Base-by-base conservation (phyloP, 208 protist species). In the Trypanosoma lewisi region DNA sequence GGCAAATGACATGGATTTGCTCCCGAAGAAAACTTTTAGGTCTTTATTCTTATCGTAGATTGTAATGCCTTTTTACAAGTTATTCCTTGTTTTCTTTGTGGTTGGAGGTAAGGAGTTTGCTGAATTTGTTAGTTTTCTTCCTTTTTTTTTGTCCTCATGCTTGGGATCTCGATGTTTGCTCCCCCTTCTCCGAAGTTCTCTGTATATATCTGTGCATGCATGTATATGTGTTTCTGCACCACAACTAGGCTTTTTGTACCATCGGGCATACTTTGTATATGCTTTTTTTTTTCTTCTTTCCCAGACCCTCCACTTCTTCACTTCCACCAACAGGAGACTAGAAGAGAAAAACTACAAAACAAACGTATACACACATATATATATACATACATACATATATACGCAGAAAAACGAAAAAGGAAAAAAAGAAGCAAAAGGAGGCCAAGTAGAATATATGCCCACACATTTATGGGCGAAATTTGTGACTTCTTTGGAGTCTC, bases 381-480 rank as follows among this genome's bases (percentile, higher is more conserved):
- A 41, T 41, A 41, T 41, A 41, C 14, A 41, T 16, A 41, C 14
- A 41, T 41, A 41, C 14, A 41, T 41, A 41, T 16, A 7, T 14
- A 61, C 9, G 16, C 17, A 61, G n/a, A 57, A 2, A 16, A 39
- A 57, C 4, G 1, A 30, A 19, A 25, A 59, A 57, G 41, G 42
- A 8, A 36, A 34, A 39, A 8, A 51, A 36, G 8, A 23, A 60
- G 41, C 11, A 33, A 31, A 48, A 62, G 41, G 23, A 27, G n/a
- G 9, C 11, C 31, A 23, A 0, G 23, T 28, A 67, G n/a, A 30
- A 11, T 27, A 56, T 23, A 53, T 65, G 58, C 33, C 51, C 23
- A 64, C 31, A 36, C 54, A 59, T 58, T 60, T 51, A 17, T 95
- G 89, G 86, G 68, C 60, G 17, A 76, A 73, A 36, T 93, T 95